Percentiles rank a stretch among this genome's conserved stretches.
phyloP scores from a whole-genome alignment of 257 asterid species.

The Coffea canephora region DNA sequence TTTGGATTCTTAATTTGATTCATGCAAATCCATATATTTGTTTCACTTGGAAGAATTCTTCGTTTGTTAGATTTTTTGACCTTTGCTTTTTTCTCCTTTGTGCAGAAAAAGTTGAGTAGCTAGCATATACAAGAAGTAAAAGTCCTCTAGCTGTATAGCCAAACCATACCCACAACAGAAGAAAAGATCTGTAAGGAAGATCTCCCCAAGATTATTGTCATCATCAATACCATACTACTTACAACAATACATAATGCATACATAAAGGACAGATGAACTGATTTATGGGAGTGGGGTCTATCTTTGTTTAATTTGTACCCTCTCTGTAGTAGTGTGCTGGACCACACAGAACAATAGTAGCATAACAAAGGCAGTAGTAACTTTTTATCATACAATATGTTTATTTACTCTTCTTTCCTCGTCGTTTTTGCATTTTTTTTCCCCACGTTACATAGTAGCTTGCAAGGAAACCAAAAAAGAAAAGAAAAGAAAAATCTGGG shows the following conservation, averaged over 20 bases:
- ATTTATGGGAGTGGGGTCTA: slow-evolving; percentile 63
- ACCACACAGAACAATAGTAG: slow-evolving; percentile 50
- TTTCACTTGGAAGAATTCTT: not conserved
- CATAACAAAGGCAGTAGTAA: slow-evolving; percentile 45
- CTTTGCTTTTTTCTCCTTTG: slow-evolving; percentile 14
- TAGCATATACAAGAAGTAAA: slow-evolving; percentile 43
- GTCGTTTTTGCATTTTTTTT: not conserved
- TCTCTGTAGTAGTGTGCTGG: slow-evolving; percentile 57
- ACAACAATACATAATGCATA: slow-evolving; percentile 68
- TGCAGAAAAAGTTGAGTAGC: slow-evolving; percentile 86
- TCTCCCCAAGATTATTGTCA: slow-evolving; percentile 58
- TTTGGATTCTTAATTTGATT: too few relatives aligned
- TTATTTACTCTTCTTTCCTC: slow-evolving; percentile 14
- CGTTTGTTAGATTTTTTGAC: slow-evolving; percentile 13
- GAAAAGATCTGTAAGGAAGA: slow-evolving; percentile 53
- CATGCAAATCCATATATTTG: not conserved
- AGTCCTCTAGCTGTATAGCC: slow-evolving; percentile 68
- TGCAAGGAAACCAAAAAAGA: not conserved
- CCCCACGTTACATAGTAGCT: not conserved
- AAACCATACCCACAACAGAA: slow-evolving; percentile 55
- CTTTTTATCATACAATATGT: slow-evolving; percentile 32
- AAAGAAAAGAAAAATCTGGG: not conserved
- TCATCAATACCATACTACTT: slow-evolving; percentile 62
- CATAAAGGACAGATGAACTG: slow-evolving; percentile 69
- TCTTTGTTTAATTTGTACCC: slow-evolving; percentile 51